Base-by-base conservation (phyloP, 768 basidiomycete species). In the Cyclocybe aegerita region DNA sequence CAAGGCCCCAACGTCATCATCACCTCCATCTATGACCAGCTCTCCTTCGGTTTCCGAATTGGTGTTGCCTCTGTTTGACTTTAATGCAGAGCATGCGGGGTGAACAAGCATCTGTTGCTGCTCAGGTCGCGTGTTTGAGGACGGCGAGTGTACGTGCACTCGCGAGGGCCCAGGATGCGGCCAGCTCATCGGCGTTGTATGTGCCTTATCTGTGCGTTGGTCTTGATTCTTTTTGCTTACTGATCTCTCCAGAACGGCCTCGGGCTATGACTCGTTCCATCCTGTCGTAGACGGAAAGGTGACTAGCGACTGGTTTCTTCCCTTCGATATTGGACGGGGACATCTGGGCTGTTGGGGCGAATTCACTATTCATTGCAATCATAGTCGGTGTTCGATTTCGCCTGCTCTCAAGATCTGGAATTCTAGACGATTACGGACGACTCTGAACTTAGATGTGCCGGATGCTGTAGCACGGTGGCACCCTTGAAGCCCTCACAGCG, bases 1-100 rank as follows among this genome's bases (percentile, higher is more conserved):
- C 83, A 85, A 57, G 78, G 71, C 49, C 76, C 85, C 17, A 75
- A 86, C 37, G 70, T 85, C 48, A 83, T 85, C 7, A 82, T 84
- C 0, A 86, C 62, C 86, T 86, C 63, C 79, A 80, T n/a, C 75
- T 23, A 23, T 4, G 23, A 23, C 23, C 23, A 86, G 16, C 74
- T 75, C 46, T 77, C 80, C 0, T 77, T 87, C 57, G 86, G 86
- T 17, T 87, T 86, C 68, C 74, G 36, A 12, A 15, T 30, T 38
- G 23, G 15, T 41, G 8, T 48, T 83, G 82, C 69, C 77, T 1
- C 63, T 79, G 17, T 86, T 86, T 62, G 54, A 77, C 14, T 78
- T 75, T 54, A 81, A 76, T 60, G 73, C 78, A 0, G 59, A 62
- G 2, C 64, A 70, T 39, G 80, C 79, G 14, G 82, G 79, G 83